A percentile compares a stretch with the other conserved stretches of the same genome.
phyloP scores from a whole-genome alignment of 441 rosid species.

The Populus hybrid region DNA sequence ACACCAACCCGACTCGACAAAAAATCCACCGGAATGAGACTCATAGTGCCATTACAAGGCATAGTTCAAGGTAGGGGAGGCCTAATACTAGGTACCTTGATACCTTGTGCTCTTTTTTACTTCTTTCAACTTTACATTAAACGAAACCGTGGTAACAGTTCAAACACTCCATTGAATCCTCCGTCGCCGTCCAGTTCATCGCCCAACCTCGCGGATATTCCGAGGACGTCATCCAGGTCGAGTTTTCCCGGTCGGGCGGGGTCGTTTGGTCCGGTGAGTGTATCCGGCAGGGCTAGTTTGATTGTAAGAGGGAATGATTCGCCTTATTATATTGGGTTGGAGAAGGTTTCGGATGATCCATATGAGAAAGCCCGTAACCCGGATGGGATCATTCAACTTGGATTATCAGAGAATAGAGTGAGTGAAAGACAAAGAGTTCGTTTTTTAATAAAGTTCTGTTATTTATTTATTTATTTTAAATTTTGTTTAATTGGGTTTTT shows the following conservation, averaged over 20 bases:
- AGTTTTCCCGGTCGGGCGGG: constrained; percentile 48
- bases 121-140: constrained; percentile 79
- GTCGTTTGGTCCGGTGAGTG: constrained; percentile 41
- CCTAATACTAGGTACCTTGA: constrained; percentile 72
- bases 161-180: constrained; percentile 34
- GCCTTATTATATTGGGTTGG: constrained; percentile 51
- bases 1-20: background rate
- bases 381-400: constrained; percentile 75
- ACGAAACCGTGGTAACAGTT: constrained; percentile 47
- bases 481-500: background rate
- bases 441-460: background rate
- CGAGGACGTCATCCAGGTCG: constrained; percentile 62
- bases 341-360: constrained; percentile 54
- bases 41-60: constrained; percentile 44
- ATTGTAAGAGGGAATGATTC: constrained; percentile 53
- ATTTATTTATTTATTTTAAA: background rate
- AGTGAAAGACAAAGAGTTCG: background rate
- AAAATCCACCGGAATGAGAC: constrained; percentile 31
- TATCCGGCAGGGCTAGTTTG: constrained; percentile 9
- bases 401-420: constrained; percentile 66
- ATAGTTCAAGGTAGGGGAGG: constrained; percentile 93
- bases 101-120: constrained; percentile 90
- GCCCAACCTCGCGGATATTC: constrained; percentile 22
- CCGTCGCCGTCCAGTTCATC: constrained; percentile 43
- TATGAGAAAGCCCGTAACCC: constrained; percentile 62